Conservation (phyloP, 2,329 filamentous ascomycete species). For the Grosmannia penicillata region DNA sequence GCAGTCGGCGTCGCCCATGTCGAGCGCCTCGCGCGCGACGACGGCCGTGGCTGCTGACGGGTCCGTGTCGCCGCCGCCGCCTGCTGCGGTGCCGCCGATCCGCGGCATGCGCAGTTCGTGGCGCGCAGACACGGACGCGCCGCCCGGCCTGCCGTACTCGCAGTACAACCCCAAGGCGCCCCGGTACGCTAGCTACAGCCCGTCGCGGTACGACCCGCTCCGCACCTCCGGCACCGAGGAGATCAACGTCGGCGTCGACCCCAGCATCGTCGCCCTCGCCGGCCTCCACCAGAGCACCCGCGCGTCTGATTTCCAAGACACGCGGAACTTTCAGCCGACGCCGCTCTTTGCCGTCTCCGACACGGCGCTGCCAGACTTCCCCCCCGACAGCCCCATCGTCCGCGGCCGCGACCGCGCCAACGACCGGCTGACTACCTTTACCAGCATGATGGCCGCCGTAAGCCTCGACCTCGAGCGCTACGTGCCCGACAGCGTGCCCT, state of each 20-base stretch:
- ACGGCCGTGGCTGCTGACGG: not conserved
- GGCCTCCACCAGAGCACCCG: not conserved
- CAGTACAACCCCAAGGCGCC: too few relatives aligned
- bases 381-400: too few relatives aligned
- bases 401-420: not conserved
- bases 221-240: constrained; percentile 20
- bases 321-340: not conserved
- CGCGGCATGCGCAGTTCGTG: constrained; percentile 21
- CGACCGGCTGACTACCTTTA: constrained; percentile 30
- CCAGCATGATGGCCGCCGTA: constrained; percentile 36
- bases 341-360: too few relatives aligned
- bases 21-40: not conserved
- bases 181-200: too few relatives aligned
- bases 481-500: constrained; percentile 17
- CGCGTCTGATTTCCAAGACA: too few relatives aligned
- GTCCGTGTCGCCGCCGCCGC: too few relatives aligned
- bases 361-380: too few relatives aligned
- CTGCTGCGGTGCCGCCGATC: constrained; percentile 17
- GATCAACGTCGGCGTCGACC: constrained; percentile 39
- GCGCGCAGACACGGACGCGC: constrained; percentile 8
- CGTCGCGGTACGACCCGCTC: constrained; percentile 5
- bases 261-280: constrained; percentile 21
- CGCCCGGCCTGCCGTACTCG: too few relatives aligned
- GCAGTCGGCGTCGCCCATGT: constrained; percentile 9
- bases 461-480: constrained; percentile 28